Conservation (phyloP, 768 basidiomycete genomes). For the Phlebiopsis gigantea region DNA sequence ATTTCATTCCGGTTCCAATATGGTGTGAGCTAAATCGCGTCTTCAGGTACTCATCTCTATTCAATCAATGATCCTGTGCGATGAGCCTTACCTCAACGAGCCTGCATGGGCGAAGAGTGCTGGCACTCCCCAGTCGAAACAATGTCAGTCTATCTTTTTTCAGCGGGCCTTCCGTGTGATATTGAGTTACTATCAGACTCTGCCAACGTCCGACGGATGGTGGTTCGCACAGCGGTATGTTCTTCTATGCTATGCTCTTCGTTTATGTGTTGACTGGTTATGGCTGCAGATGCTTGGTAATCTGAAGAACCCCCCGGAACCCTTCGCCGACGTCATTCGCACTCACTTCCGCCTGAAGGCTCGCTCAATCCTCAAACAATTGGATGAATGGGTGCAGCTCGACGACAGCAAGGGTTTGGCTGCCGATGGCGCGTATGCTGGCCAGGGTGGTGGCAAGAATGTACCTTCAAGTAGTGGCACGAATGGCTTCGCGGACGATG, state of each 20-base stretch:
- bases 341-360: constrained; percentile 92
- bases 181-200: constrained; percentile 51
- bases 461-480: constrained; percentile 22
- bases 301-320: constrained; percentile 75
- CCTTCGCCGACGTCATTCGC: constrained; percentile 80
- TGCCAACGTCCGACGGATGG: constrained; percentile 91
- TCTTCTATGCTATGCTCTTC: not conserved
- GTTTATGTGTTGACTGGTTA: too few species aligned
- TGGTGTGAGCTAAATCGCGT: not conserved
- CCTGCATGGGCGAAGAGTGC: constrained; percentile 77
- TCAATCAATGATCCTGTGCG: constrained; percentile 94
- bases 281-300: constrained; percentile 77
- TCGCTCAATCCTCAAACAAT: constrained; percentile 57
- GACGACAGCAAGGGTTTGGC: constrained; percentile 68
- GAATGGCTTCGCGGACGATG: constrained; percentile 63
- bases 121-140: constrained; percentile 70
- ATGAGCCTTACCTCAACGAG: constrained; percentile 91
- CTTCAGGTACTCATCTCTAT: constrained; percentile 83
- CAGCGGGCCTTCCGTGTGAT: not conserved
- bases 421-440: constrained; percentile 30
- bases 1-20: not conserved
- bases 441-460: not conserved
- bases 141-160: constrained; percentile 47
- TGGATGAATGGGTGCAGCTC: constrained; percentile 70
- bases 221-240: constrained; percentile 77